Evolutionary conservation across 352 stramenopile genomes (phyloP), one percentile per base, ranked within the genome.

Genomic region (Halophytophthora batemanensis): DNA sequence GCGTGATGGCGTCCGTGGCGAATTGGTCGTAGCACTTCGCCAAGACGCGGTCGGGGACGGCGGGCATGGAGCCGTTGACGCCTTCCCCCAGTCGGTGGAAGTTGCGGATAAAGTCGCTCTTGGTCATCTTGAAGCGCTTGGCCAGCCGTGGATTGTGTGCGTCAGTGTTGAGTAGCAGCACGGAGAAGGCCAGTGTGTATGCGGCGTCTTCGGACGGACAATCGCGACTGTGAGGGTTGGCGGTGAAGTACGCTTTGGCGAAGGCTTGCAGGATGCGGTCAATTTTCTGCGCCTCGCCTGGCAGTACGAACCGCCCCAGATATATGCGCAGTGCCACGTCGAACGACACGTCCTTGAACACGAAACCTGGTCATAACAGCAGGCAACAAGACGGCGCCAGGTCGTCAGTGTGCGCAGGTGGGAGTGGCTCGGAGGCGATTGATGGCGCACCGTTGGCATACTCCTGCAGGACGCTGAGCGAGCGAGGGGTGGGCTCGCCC

Each of bases 251-350:
- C 6, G 82, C 69, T 23, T 72, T 81, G 17, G 79, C 77, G 33
- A 93, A 90, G 6, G 82, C 82, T 40, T 93, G 75, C 2, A 93
- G 61, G 50, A 93, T 85, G n/a, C 82, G 75, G 61, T 93, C 82
- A 40, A 93, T 93, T 53, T 93, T 90, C 61, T 93, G 82, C 28
- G 82, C 82, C 61, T 93, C 82, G 40, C 73, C 67, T 3, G 79
- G 79, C 41, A 90, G 53, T 45, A 78, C 66, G 45, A 93, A 90
- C 31, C 76, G 72, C 29, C 75, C 71, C 3, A 93, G 68, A 43
- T 79, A 93, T n/a, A 89, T 67, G 12, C 82, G 77, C 25, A 93
- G 61, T 18, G 75, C 63, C 4, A 93, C 64, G 34, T 93, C 82
- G 18, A 90, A 84, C 2, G 62, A 50, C 39, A 76, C 82, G 17